Evolutionary conservation across 2,329 filamentous ascomycete genomes (phyloP).

Genomic region (Colletotrichum plurivorum): DNA sequence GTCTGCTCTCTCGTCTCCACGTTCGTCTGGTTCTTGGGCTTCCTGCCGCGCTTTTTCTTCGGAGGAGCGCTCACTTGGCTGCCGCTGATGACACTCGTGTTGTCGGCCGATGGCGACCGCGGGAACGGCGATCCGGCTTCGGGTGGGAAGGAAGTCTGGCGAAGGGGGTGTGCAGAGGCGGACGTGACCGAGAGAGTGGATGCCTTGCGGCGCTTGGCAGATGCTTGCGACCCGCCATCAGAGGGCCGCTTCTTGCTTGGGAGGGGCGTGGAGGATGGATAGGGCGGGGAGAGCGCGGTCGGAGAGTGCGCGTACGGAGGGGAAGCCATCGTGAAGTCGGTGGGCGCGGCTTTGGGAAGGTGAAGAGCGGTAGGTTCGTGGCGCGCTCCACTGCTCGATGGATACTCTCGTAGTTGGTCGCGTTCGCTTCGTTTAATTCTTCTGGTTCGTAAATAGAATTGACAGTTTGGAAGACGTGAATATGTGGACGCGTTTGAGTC

Average conservation of each 20-base stretch:
- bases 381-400: background rate
- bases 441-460: no score
- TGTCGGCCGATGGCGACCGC: constrained; percentile 77
- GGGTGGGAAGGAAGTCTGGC: constrained; percentile 86
- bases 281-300: constrained; percentile 69
- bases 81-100: constrained; percentile 71
- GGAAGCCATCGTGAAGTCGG: constrained; percentile 63
- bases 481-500: no score
- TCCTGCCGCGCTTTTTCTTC: constrained; percentile 74
- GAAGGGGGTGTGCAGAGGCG: constrained; percentile 75
- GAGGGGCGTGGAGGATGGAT: constrained; percentile 63
- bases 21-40: constrained; percentile 69
- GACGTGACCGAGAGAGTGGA: constrained; percentile 73
- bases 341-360: background rate
- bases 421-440: no score
- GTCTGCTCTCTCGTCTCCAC: constrained; percentile 61
- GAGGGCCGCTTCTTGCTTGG: constrained; percentile 75
- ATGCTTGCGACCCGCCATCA: constrained; percentile 64
- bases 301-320: constrained; percentile 67
- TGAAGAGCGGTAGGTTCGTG: background rate
- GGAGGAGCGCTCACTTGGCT: constrained; percentile 66
- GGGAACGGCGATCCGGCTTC: constrained; percentile 69
- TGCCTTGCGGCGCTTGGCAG: constrained; percentile 78
- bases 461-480: no score
- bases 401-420: background rate